Evolutionary conservation across 108 stramenopile genomes (phyloP), one percentile per base, ranked within the genome.

Genomic region (Nitzschia sp.): DNA sequence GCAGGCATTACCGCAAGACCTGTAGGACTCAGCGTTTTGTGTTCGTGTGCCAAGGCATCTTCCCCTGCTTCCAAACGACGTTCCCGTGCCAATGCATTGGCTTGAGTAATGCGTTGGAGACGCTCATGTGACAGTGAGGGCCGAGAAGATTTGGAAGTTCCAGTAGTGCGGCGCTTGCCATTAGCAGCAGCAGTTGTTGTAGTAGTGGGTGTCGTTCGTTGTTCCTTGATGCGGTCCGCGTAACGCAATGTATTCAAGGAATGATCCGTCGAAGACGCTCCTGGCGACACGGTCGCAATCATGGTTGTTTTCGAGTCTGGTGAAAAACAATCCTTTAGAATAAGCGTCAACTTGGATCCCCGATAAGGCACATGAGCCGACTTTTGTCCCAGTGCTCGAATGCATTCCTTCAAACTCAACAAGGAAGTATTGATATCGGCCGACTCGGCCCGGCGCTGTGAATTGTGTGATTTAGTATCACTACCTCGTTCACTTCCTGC

Each of bases 371-470:
- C 97, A 66, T 99, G 98, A 27, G 83, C 75, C 25, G 67, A 63
- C 38, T 81, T 68, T 62, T 73, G 62, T 74, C 95, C 99, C 29
- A 99, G 71, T 13, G 97, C 97, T 17, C 98, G 90, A 60, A 98
- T 97, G 76, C 98, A 99, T 70, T 98, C 98, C 71, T 99, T 99
- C 54, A 99, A 79, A 15, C 97, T 93, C 8, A 99, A 82, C 1
- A 99, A 80, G 9, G 83, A 87, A 49, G 97, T 98, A 78, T 99
- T 99, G 76, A 99, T 99, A 31, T 98, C 98, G 9, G 98, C 94
- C 29, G 93, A 91, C 76, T 99, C 99, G 6, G 95, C 82, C 1
- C 97, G 81, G 29, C 98, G 71, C 68, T 96, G 96, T 17, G 95
- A 76, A 72, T 98, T 95, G 84, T 99, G 98, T 25, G 78, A 80